A percentile compares a stretch with the other conserved stretches of the same genome.
Evolutionary conservation across 108 stramenopile species (phyloP).

Genomic region (Schizochytrium sp.): DNA sequence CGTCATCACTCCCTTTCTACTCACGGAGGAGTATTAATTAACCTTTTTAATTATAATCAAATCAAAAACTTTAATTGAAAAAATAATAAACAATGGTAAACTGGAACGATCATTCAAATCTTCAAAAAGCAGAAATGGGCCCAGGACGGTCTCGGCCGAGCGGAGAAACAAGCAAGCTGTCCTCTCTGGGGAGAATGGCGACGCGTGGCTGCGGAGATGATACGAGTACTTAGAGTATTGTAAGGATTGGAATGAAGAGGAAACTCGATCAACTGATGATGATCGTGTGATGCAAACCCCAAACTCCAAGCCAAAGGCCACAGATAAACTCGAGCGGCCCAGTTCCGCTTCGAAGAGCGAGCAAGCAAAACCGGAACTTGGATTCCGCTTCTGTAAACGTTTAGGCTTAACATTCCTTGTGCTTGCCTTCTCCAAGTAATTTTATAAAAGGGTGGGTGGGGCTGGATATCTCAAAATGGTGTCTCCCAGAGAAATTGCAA

Average conservation of each 20-base stretch:
- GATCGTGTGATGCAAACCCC: neutral
- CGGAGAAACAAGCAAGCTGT: neutral
- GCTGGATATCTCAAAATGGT: neutral
- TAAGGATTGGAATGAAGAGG: neutral
- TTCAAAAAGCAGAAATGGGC: neutral
- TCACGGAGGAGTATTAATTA: no score
- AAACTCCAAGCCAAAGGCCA: slow-evolving; percentile 1
- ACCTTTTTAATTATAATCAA: no score
- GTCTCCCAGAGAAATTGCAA: neutral
- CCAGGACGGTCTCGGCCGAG: neutral
- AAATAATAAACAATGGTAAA: no score
- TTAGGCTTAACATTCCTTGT: neutral
- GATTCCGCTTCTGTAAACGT: neutral
- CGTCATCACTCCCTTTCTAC: no score
- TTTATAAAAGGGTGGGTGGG: slow-evolving; percentile 49
- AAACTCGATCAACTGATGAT: neutral
- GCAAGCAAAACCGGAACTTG: neutral
- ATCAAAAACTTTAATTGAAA: no score
- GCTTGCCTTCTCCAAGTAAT: neutral
- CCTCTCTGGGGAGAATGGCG: neutral
- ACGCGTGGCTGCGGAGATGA: neutral
- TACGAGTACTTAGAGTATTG: neutral
- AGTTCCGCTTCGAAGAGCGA: neutral
- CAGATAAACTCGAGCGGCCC: neutral
- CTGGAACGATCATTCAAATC: no score